Evolutionary conservation across 163 green algal genomes (phyloP).

Genomic region (Chlamydomonas reinhardtii): DNA sequence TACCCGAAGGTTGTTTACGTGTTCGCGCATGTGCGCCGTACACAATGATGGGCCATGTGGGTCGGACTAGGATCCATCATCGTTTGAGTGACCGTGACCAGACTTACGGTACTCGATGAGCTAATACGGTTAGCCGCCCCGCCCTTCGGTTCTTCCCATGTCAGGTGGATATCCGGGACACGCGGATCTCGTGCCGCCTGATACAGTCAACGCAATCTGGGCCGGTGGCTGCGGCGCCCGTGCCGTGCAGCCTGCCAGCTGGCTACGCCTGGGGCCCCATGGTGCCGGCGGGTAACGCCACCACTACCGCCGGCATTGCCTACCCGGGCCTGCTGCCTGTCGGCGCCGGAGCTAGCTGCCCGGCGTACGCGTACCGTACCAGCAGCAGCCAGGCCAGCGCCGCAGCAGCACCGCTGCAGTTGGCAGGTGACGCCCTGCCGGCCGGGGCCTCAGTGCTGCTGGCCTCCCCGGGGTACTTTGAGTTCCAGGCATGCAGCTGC

Average conservation of each 20-base stretch:
- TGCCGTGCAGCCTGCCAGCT: neutral
- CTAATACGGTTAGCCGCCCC: too few relatives aligned
- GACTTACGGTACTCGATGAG: too few relatives aligned
- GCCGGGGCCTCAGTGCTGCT: neutral
- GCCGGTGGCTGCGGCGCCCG: neutral
- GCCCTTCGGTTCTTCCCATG: too few relatives aligned
- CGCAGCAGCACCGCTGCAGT: neutral
- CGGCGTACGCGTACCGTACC: neutral
- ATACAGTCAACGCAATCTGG: neutral
- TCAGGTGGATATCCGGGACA: too few relatives aligned
- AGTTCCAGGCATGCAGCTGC: conserved; percentile 14
- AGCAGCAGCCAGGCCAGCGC: neutral
- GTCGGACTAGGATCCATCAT: too few relatives aligned
- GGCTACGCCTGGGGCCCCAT: neutral
- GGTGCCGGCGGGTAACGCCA: neutral
- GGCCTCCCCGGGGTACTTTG: neutral
- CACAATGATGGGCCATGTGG: too few relatives aligned
- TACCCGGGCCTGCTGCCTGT: neutral
- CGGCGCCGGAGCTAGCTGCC: neutral
- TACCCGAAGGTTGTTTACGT: too few relatives aligned
- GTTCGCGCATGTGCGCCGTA: too few relatives aligned
- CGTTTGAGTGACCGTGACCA: too few relatives aligned
- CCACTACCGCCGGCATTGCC: too few relatives aligned
- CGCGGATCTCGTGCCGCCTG: too few relatives aligned
- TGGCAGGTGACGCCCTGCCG: too few relatives aligned